phyloP scores from a whole-genome alignment of 2,329 filamentous ascomycete species.

The Cladosporium colombiae region DNA sequence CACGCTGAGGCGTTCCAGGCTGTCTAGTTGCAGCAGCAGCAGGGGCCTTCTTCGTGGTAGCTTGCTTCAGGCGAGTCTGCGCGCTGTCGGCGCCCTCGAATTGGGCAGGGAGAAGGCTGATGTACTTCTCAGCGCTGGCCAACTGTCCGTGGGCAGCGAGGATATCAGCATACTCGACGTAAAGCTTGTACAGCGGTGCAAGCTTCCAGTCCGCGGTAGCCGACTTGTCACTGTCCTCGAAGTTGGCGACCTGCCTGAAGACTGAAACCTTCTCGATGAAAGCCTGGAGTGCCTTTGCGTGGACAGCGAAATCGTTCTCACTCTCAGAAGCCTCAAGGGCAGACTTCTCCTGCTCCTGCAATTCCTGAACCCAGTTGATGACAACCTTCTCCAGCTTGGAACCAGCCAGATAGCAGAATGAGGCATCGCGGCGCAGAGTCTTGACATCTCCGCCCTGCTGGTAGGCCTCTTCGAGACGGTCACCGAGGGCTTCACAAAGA shows the following conservation, averaged over 20 bases:
- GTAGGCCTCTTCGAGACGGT: slow-evolving; percentile 75
- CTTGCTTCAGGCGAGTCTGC: slow-evolving; percentile 79
- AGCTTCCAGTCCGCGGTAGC: slow-evolving; percentile 86
- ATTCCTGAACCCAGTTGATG: slow-evolving; percentile 86
- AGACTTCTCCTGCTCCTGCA: slow-evolving; percentile 78
- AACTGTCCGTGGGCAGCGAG: slow-evolving; percentile 87
- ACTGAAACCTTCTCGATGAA: slow-evolving; percentile 98
- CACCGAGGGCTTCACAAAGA: slow-evolving; percentile 90
- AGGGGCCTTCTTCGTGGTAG: slow-evolving; percentile 64
- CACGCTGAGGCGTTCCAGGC: slow-evolving; percentile 35
- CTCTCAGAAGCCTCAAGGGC: slow-evolving; percentile 64
- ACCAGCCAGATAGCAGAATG: slow-evolving; percentile 93
- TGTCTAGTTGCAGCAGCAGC: slow-evolving; percentile 43
- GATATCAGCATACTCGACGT: slow-evolving; percentile 95
- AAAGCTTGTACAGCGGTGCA: slow-evolving; percentile 84
- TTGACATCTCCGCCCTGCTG: slow-evolving; percentile 52
- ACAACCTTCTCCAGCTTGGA: slow-evolving; percentile 98
- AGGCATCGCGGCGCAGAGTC: slow-evolving; percentile 75
- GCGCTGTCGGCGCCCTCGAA: slow-evolving; percentile 88
- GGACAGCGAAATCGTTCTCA: slow-evolving; percentile 86
- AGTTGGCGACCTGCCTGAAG: slow-evolving; percentile 92
- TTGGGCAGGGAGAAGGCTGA: slow-evolving; percentile 77
- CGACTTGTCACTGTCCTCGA: slow-evolving; percentile 73
- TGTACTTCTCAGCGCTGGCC: slow-evolving; percentile 83
- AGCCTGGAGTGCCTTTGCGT: slow-evolving; percentile 82